Percentiles rank a stretch among this genome's conserved stretches.
These are phyloP conservation scores for Cyclostephanos invisitatus DNA, from an alignment of 108 stramenopile species.

Conservation along the genomic window DNA sequence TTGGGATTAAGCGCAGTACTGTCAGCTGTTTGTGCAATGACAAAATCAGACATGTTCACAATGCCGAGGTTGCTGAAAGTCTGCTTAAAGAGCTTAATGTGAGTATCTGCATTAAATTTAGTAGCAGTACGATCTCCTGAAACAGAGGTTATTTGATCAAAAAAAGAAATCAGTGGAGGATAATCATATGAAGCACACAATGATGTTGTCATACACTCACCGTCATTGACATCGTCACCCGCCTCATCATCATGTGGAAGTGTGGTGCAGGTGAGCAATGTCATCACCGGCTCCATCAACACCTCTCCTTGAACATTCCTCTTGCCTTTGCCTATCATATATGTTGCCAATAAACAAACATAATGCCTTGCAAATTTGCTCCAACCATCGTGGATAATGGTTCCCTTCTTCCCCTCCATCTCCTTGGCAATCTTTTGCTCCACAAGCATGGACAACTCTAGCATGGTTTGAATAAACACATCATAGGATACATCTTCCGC, in stretches of 20 bases:
- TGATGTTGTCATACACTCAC: neutral
- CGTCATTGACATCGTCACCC: neutral
- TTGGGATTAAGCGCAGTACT: constrained; percentile 1
- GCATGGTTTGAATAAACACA: neutral
- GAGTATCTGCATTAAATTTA: constrained; percentile 3
- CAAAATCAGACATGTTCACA: neutral
- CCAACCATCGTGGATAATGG: constrained; percentile 5
- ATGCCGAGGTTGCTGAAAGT: neutral
- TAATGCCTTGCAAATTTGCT: constrained; percentile 8
- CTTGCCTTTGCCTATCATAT: neutral
- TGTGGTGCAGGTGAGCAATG: neutral
- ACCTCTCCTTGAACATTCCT: neutral
- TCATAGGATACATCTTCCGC: neutral
- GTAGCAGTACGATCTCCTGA: neutral
- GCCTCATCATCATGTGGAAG: neutral
- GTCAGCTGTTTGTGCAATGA: constrained; percentile 5
- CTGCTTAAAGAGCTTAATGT: neutral
- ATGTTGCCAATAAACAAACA: neutral
- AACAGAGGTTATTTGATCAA: neutral
- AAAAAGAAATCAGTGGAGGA: too few species aligned
- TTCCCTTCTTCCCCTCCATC: neutral
- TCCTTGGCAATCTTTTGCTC: constrained; percentile 2
- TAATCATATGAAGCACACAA: too few species aligned
- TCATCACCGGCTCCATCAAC: neutral
- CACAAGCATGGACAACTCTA: neutral